These are phyloP conservation scores for Exophiala xenobiotica DNA, from an alignment of 2,329 filamentous ascomycete genomes.

Conservation along the genomic window DNA sequence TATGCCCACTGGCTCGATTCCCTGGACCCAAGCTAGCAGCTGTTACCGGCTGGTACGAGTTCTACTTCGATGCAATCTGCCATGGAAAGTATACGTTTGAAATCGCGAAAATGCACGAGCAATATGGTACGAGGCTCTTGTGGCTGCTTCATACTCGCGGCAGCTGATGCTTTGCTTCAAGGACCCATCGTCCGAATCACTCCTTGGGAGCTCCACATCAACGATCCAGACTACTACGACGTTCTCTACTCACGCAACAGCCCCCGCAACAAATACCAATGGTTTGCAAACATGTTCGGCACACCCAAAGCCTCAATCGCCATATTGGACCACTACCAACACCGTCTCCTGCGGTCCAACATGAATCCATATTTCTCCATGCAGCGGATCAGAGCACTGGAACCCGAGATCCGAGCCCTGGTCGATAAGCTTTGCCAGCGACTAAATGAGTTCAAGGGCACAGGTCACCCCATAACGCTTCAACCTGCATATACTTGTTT, in stretches of 20 bases:
- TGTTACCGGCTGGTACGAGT: conserved; percentile 32
- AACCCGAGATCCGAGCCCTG: conserved; percentile 37
- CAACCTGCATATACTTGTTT: conserved; percentile 25
- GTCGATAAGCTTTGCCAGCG: conserved; percentile 30
- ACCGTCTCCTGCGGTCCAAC: conserved; percentile 41
- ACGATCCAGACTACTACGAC: conserved; percentile 17
- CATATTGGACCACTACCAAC: conserved; percentile 42
- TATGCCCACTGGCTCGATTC: conserved; percentile 25
- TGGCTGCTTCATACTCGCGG: not conserved
- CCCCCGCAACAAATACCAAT: conserved; percentile 11
- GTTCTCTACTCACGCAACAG: conserved; percentile 8
- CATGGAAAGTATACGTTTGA: conserved; percentile 31
- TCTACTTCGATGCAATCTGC: conserved; percentile 32
- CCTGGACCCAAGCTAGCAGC: conserved; percentile 29
- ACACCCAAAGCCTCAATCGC: conserved; percentile 25
- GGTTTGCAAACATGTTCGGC: conserved; percentile 5
- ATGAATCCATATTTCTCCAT: conserved; percentile 46
- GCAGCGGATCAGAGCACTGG: conserved; percentile 36
- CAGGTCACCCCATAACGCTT: conserved; percentile 9
- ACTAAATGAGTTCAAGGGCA: conserved; percentile 7
- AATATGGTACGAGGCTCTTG: conserved; percentile 30
- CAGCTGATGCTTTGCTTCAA: conserved; percentile 35
- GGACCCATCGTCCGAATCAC: conserved; percentile 23
- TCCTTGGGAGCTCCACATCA: conserved; percentile 20
- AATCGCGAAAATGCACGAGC: conserved; percentile 32